Conservation (phyloP, 805 yeast species). For the Metschnikowia sp. region DNA sequence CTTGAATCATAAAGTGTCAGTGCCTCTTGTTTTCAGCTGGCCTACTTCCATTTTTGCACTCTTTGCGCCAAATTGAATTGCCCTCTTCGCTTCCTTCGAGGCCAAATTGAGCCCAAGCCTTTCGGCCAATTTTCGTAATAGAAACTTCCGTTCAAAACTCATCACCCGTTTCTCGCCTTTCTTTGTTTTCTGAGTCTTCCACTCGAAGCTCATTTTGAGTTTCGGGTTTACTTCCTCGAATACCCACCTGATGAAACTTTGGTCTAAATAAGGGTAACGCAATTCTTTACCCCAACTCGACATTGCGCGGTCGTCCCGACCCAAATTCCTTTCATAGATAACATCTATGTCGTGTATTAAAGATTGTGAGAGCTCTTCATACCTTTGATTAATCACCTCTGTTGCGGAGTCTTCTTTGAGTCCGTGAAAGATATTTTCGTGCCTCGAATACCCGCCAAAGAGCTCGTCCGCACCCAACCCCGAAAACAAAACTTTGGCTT, state of each 20-base stretch:
- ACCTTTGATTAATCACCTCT: conserved; percentile 19
- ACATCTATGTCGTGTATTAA: conserved; percentile 67
- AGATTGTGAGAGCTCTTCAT: conserved; percentile 50
- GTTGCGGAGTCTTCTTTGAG: conserved; percentile 18
- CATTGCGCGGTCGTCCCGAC: conserved; percentile 89
- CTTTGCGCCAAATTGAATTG: conserved; percentile 94
- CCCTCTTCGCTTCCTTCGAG: conserved; percentile 77
- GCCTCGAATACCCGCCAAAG: conserved; percentile 93
- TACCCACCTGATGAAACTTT: conserved; percentile 50
- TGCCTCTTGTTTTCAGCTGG: conserved; percentile 72
- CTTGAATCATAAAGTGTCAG: conserved; percentile 39
- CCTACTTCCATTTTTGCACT: conserved; percentile 91
- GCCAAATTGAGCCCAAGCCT: conserved; percentile 52
- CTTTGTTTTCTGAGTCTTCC: conserved; percentile 19
- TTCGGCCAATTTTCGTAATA: conserved; percentile 61
- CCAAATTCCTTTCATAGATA: conserved; percentile 75
- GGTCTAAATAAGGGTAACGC: conserved; percentile 82
- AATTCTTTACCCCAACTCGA: conserved; percentile 86
- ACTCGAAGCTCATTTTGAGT: conserved; percentile 37
- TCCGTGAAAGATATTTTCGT: conserved; percentile 49
- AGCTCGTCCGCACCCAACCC: conserved; percentile 98
- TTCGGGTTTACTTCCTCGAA: conserved; percentile 48
- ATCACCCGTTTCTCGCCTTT: conserved; percentile 28
- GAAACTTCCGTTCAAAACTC: conserved; percentile 42
- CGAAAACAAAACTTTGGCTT: conserved; percentile 71